Conservation (phyloP, 192 early-diverging fungal species). For the Entophlyctis luteolus region DNA sequence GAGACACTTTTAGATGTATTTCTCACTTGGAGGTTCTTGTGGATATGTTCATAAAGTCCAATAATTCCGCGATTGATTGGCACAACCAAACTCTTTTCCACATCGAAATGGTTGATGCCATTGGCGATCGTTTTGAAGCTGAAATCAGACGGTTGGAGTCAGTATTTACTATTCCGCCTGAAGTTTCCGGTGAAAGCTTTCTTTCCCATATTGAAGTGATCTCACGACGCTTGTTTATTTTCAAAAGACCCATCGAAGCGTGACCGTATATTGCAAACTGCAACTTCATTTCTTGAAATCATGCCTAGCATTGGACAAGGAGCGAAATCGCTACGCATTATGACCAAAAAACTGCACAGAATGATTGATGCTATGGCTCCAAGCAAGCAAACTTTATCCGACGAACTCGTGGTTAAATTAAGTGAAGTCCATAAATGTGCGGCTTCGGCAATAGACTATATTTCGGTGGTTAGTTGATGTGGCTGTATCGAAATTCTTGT, state of each 20-base stretch:
- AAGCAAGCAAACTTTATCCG: background rate
- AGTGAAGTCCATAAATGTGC: background rate
- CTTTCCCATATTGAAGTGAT: background rate
- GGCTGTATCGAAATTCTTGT: background rate
- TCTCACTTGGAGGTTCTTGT: slow-evolving; percentile 64
- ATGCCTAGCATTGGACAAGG: slow-evolving; percentile 15
- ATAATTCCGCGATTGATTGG: background rate
- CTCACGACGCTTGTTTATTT: background rate
- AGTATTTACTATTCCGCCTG: slow-evolving; percentile 5
- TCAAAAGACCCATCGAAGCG: background rate
- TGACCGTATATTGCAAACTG: background rate
- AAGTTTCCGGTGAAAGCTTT: background rate
- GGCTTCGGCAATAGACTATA: slow-evolving; percentile 19
- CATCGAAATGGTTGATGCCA: slow-evolving; percentile 25
- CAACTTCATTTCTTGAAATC: slow-evolving; percentile 12
- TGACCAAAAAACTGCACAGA: slow-evolving; percentile 30
- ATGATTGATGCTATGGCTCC: slow-evolving; percentile 18
- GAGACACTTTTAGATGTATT: slow-evolving; percentile 48
- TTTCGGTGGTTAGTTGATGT: slow-evolving; percentile 20
- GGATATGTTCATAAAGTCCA: slow-evolving; percentile 54
- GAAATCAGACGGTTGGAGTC: slow-evolving; percentile 26
- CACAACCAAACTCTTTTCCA: slow-evolving; percentile 20
- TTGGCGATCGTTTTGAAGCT: slow-evolving; percentile 26
- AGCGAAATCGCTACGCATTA: background rate
- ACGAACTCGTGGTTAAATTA: slow-evolving; percentile 13